These are phyloP conservation scores for Excoecaria agallocha DNA, from an alignment of 345 rosid genomes.

Conservation along the genomic window DNA sequence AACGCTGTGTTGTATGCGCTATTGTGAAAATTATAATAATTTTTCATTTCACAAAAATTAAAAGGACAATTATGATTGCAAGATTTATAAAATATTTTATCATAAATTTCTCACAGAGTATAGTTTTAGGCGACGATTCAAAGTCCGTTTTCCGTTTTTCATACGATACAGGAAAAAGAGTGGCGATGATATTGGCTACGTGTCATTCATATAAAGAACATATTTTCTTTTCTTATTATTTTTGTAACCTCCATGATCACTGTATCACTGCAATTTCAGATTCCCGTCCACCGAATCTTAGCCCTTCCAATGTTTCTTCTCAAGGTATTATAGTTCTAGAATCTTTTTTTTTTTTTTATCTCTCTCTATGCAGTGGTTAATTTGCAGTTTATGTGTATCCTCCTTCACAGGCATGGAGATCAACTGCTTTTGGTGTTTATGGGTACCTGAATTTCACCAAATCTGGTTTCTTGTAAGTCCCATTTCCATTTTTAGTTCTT, in stretches of 20 bases:
- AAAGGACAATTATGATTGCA: too few species aligned
- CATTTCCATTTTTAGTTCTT: background rate
- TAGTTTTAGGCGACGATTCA: too few species aligned
- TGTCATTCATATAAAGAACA: too few species aligned
- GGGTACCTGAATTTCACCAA: constrained; percentile 84
- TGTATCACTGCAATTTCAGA: constrained; percentile 9
- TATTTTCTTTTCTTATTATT: too few species aligned
- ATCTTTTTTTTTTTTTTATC: background rate
- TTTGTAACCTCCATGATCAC: background rate
- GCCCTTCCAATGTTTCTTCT: constrained; percentile 60
- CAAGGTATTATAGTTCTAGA: constrained; percentile 34
- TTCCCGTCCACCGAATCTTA: constrained; percentile 13
- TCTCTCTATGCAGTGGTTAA: background rate
- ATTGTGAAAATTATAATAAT: too few species aligned
- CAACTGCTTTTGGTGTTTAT: constrained; percentile 65
- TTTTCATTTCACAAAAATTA: too few species aligned
- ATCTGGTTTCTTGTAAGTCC: constrained; percentile 68
- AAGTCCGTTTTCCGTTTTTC: too few species aligned
- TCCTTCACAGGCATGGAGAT: constrained; percentile 64
- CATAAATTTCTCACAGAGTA: too few species aligned
- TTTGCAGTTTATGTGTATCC: background rate
- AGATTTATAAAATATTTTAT: too few species aligned
- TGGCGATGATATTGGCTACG: too few species aligned
- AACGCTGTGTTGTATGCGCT: too few species aligned
- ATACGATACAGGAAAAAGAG: too few species aligned